These are phyloP conservation scores for Bisporella sp. DNA, from an alignment of 2,329 filamentous ascomycete genomes.

Conservation along the genomic window DNA sequence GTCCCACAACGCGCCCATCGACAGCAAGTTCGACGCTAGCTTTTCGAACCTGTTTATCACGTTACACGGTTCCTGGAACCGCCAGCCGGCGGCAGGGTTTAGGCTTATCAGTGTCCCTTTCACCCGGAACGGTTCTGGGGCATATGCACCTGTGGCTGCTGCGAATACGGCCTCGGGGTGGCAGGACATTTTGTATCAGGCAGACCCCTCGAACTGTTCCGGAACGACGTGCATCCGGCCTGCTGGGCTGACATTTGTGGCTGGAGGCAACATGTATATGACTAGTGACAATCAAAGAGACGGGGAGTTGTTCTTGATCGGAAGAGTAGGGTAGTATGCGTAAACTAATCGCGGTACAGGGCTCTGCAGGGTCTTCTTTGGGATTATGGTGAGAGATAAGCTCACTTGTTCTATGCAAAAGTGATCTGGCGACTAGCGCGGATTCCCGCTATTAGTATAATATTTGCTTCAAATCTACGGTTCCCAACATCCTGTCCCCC, in stretches of 20 bases:
- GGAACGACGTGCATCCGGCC: slow-evolving; percentile 13
- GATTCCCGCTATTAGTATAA: too few species aligned
- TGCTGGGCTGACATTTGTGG: slow-evolving; percentile 11
- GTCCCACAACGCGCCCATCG: slow-evolving; percentile 65
- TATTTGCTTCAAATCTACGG: too few species aligned
- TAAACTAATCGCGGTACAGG: too few species aligned
- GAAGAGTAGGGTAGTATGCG: background rate
- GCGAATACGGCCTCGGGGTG: background rate
- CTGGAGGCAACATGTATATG: slow-evolving; percentile 11
- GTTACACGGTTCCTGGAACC: slow-evolving; percentile 29
- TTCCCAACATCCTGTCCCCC: too few species aligned
- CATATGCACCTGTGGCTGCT: slow-evolving; percentile 4
- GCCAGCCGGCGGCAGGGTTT: slow-evolving; percentile 6
- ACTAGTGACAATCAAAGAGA: slow-evolving; percentile 12
- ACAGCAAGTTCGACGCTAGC: slow-evolving; percentile 57
- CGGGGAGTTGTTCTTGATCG: slow-evolving; percentile 13
- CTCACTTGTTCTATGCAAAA: too few species aligned
- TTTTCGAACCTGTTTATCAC: slow-evolving; percentile 56
- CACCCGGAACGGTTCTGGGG: slow-evolving; percentile 3
- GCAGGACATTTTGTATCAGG: slow-evolving; percentile 7
- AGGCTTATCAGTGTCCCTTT: slow-evolving; percentile 7
- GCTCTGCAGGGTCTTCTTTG: too few species aligned
- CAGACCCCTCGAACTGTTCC: slow-evolving; percentile 10
- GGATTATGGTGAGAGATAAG: too few species aligned
- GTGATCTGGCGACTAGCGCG: too few species aligned